Evolutionary conservation across 2,329 filamentous ascomycete genomes (phyloP).

Genomic region (Camptophora hylomeconis): DNA sequence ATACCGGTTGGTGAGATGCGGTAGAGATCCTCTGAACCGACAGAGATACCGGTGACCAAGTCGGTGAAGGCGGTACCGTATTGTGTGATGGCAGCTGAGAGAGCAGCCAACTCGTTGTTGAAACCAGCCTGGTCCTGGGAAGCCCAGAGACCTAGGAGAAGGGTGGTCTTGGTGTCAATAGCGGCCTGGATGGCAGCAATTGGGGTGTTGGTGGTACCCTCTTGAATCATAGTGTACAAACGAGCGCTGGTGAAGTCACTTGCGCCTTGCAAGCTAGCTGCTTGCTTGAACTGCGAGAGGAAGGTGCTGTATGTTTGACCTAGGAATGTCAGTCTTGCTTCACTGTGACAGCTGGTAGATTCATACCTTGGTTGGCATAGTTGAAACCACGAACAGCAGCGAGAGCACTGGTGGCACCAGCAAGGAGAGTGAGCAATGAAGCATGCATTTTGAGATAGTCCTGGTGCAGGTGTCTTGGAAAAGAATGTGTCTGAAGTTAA

Average conservation of each 20-base stretch:
- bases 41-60: constrained; percentile 62
- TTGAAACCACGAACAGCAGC: constrained; percentile 19
- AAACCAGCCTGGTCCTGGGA: constrained; percentile 43
- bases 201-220: constrained; percentile 44
- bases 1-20: constrained; percentile 53
- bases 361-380: constrained; percentile 19
- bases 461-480: too few relatives aligned
- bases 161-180: constrained; percentile 58
- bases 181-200: constrained; percentile 63
- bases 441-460: constrained; percentile 22
- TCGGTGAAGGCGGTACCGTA: constrained; percentile 51
- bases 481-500: too few relatives aligned
- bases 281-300: constrained; percentile 24
- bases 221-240: constrained; percentile 46
- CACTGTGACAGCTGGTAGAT: constrained; percentile 17
- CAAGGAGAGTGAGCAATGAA: constrained; percentile 20
- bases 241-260: constrained; percentile 24
- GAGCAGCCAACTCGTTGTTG: constrained; percentile 55
- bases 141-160: constrained; percentile 68
- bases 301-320: constrained; percentile 24
- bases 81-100: constrained; percentile 49
- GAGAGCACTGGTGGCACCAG: constrained; percentile 17
- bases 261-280: constrained; percentile 22
- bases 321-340: too few relatives aligned
- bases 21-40: constrained; percentile 71